These are phyloP conservation scores for Aspergillus chevalieri DNA, from an alignment of 2,329 filamentous ascomycete species.

Conservation along the genomic window DNA sequence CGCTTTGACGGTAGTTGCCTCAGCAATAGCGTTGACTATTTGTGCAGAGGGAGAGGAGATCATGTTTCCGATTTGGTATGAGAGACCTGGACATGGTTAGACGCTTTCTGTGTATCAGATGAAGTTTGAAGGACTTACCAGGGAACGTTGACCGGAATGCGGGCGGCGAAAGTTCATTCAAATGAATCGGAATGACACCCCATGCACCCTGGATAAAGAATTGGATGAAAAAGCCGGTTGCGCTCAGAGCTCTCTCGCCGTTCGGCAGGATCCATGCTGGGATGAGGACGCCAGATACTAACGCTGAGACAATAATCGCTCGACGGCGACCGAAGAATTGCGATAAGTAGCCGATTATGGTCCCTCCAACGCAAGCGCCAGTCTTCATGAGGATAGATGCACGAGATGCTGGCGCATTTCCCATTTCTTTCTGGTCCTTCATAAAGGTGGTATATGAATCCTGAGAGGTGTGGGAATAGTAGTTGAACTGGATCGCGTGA, in stretches of 20 bases:
- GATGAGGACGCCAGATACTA: constrained; percentile 63
- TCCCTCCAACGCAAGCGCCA: constrained; percentile 60
- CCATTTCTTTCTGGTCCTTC: constrained; percentile 63
- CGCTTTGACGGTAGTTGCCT: constrained; percentile 53
- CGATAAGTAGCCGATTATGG: constrained; percentile 57
- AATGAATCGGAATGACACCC: constrained; percentile 65
- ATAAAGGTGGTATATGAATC: constrained; percentile 80
- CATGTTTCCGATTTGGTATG: constrained; percentile 70
- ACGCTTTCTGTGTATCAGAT: neutral
- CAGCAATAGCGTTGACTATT: constrained; percentile 69
- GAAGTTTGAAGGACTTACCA: constrained; percentile 33
- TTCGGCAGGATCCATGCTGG: constrained; percentile 62
- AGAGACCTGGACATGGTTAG: constrained; percentile 36
- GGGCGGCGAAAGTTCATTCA: constrained; percentile 70
- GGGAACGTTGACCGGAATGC: constrained; percentile 63
- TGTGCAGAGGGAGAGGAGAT: constrained; percentile 58
- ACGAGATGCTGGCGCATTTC: constrained; percentile 59
- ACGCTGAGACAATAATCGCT: constrained; percentile 50
- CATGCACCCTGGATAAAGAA: constrained; percentile 67
- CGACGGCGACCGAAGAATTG: constrained; percentile 67
- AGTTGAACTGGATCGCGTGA: constrained; percentile 49
- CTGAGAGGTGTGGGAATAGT: constrained; percentile 72
- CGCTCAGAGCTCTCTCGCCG: constrained; percentile 23
- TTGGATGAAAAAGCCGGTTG: constrained; percentile 43
- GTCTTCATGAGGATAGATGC: constrained; percentile 77